Evolutionary conservation across 441 rosid species (phyloP).

Genomic region (Gossypium trilobum): DNA sequence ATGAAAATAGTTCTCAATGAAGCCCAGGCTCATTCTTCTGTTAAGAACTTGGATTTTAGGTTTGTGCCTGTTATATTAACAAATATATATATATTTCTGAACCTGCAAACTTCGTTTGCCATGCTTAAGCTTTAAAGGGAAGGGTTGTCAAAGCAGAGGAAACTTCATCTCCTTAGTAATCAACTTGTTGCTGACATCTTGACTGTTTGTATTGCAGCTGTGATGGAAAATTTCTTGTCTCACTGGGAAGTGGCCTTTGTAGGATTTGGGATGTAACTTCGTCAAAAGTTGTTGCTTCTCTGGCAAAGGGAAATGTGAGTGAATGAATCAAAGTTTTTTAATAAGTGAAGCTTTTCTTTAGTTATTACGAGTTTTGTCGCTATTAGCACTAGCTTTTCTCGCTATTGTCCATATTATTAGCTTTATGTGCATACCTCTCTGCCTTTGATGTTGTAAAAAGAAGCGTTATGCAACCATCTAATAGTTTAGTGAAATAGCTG

Average conservation of each 20-base stretch:
- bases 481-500: not conserved
- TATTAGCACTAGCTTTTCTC: not conserved
- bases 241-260: constrained; percentile 69
- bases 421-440: not conserved
- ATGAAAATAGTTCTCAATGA: constrained; percentile 58
- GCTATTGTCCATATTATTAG: not conserved
- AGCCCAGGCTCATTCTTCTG: constrained; percentile 52
- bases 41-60: constrained; percentile 81
- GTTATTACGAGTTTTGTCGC: not conserved
- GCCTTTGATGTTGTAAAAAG: not conserved
- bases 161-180: not conserved
- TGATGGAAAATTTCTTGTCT: constrained; percentile 73
- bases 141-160: not conserved
- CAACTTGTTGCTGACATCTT: constrained; percentile 15
- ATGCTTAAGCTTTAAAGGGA: not conserved
- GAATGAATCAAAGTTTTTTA: not conserved
- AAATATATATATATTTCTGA: not conserved
- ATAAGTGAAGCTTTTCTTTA: not conserved
- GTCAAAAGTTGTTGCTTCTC: constrained; percentile 47
- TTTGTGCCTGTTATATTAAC: constrained; percentile 14
- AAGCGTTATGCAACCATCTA: not conserved
- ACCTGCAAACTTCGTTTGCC: not conserved
- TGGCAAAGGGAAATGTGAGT: constrained; percentile 62
- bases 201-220: constrained; percentile 43
- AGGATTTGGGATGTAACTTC: constrained; percentile 79